Percentiles rank a stretch among this genome's conserved stretches.
Evolutionary conservation across 768 basidiomycete genomes (phyloP).

Genomic region (Boletus speciosus): DNA sequence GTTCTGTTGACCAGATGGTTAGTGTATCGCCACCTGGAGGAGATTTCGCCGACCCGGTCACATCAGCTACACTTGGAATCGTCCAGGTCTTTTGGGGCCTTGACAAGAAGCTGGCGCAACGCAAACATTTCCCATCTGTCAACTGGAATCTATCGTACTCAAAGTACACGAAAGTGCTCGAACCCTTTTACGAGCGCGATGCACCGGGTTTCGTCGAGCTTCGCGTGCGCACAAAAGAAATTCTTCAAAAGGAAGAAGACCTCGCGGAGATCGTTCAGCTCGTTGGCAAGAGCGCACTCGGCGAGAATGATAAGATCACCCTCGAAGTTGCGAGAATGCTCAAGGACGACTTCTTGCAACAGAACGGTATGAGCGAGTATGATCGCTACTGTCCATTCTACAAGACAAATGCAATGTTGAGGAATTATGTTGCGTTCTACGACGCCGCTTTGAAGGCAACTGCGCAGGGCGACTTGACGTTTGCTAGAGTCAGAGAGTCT

Average conservation of each 20-base stretch:
- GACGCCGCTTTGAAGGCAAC: slow-evolving; percentile 87
- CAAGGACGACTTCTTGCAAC: slow-evolving; percentile 96
- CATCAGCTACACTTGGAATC: slow-evolving; percentile 94
- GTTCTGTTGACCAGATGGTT: slow-evolving; percentile 11
- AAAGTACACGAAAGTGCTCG: slow-evolving; percentile 93
- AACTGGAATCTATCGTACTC: slow-evolving; percentile 99
- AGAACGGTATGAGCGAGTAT: slow-evolving; percentile 98
- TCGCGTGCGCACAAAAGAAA: slow-evolving; percentile 91
- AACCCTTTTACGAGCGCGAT: slow-evolving; percentile 85
- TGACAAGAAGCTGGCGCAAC: slow-evolving; percentile 97
- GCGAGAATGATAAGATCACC: slow-evolving; percentile 97
- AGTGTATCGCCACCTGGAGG: slow-evolving; percentile 99
- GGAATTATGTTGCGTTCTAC: slow-evolving; percentile 92
- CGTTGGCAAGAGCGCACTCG: slow-evolving; percentile 97
- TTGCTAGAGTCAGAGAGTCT: slow-evolving; percentile 82
- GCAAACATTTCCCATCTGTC: slow-evolving; percentile 99
- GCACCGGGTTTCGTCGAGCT: slow-evolving; percentile 95
- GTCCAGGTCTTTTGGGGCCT: slow-evolving; percentile 99
- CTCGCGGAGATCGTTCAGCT: slow-evolving; percentile 98
- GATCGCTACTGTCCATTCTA: slow-evolving; percentile 98
- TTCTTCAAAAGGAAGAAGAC: slow-evolving; percentile 97
- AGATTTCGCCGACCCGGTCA: slow-evolving; percentile 99
- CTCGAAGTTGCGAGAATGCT: slow-evolving; percentile 96
- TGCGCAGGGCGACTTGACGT: slow-evolving; percentile 77
- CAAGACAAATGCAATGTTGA: slow-evolving; percentile 96